These are phyloP conservation scores for Lachnellula subtilissima DNA, from an alignment of 2,329 filamentous ascomycete genomes.

Conservation along the genomic window DNA sequence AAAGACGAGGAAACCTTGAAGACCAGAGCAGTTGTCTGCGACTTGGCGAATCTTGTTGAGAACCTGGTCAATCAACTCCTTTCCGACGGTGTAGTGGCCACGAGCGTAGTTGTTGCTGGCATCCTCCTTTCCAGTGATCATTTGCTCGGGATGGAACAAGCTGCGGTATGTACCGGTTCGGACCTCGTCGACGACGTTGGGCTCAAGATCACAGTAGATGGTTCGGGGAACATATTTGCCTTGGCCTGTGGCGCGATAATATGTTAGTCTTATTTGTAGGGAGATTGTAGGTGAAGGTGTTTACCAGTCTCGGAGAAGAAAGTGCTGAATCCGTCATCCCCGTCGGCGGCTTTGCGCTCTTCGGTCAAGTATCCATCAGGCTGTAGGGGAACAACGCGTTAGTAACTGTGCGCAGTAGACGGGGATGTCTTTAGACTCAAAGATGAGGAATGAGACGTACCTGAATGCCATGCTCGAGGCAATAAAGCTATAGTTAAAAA, in stretches of 20 bases:
- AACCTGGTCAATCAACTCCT: conserved; percentile 98
- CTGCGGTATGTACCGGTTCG: conserved; percentile 93
- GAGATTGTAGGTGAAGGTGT: conserved; percentile 24
- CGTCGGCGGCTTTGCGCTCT: conserved; percentile 88
- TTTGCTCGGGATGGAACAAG: conserved; percentile 98
- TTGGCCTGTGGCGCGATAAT: conserved; percentile 58
- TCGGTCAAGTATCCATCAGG: conserved; percentile 98
- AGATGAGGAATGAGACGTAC: conserved; percentile 49
- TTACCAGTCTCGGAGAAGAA: conserved; percentile 99
- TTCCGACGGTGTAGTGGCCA: conserved; percentile 99
- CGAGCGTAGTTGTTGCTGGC: conserved; percentile 99
- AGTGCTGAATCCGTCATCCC: conserved; percentile 98
- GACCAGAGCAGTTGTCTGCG: conserved; percentile 95
- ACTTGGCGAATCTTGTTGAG: conserved; percentile 97
- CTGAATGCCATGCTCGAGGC: conserved; percentile 99
- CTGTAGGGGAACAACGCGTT: conserved; percentile 46
- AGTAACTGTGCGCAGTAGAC: conserved; percentile 21
- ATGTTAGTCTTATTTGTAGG: conserved; percentile 26
- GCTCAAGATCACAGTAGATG: conserved; percentile 99
- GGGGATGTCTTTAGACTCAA: background rate
- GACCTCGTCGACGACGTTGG: conserved; percentile 98
- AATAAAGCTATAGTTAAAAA: conserved; percentile 74
- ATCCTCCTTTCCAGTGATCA: conserved; percentile 99
- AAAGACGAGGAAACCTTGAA: conserved; percentile 99
- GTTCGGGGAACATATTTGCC: conserved; percentile 98